phyloP scores from a whole-genome alignment of 2,329 filamentous ascomycete species.

The Fusarium oxysporum region DNA sequence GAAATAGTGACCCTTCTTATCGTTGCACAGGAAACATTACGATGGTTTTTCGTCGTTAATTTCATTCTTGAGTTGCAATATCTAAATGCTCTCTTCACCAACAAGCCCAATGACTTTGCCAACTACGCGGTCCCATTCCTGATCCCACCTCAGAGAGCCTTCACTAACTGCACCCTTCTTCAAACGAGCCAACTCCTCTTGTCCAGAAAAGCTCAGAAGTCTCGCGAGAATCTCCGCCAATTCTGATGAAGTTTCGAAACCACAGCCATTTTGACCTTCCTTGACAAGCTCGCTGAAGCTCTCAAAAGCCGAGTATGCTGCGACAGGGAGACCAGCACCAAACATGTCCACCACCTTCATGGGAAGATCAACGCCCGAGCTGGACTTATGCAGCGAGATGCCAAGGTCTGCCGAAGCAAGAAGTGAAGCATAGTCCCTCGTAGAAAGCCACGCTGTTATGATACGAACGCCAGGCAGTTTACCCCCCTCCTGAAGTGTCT shows the following conservation, averaged over 20 bases:
- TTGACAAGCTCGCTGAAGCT: constrained; percentile 92
- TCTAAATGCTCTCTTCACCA: constrained; percentile 30
- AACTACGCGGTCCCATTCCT: constrained; percentile 90
- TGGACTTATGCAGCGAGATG: constrained; percentile 91
- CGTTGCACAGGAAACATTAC: neutral
- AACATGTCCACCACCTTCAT: constrained; percentile 99
- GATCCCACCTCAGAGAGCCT: constrained; percentile 84
- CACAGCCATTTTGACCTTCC: constrained; percentile 86
- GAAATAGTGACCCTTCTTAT: constrained; percentile 2
- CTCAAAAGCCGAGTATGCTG: constrained; percentile 86
- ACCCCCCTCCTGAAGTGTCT: constrained; percentile 67
- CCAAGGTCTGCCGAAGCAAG: constrained; percentile 89
- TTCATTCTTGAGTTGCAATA: neutral
- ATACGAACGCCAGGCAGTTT: constrained; percentile 78
- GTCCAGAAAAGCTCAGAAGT: constrained; percentile 67
- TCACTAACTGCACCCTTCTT: constrained; percentile 79
- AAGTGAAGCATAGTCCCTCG: constrained; percentile 84
- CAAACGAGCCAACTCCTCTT: constrained; percentile 67
- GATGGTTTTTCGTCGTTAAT: neutral
- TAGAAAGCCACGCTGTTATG: constrained; percentile 85
- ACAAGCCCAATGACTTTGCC: constrained; percentile 73
- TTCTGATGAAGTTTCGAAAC: constrained; percentile 79
- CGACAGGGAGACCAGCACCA: constrained; percentile 89
- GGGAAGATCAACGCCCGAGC: constrained; percentile 92
- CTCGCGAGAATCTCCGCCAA: constrained; percentile 72